Evolutionary conservation across 2,329 filamentous ascomycete species (phyloP).

Genomic region (Lachnellula subtilissima): DNA sequence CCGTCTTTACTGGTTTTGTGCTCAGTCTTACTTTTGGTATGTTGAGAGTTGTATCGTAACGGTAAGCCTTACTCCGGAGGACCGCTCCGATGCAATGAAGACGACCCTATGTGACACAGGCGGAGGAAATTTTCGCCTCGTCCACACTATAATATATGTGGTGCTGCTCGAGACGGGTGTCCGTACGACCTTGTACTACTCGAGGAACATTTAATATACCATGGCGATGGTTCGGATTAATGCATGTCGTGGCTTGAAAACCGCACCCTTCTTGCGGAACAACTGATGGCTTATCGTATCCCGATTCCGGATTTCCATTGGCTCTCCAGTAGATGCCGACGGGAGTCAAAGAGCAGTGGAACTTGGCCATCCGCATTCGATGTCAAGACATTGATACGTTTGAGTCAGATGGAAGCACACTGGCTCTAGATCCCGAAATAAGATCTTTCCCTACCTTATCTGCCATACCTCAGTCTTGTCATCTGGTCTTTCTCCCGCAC

Average conservation of each 20-base stretch:
- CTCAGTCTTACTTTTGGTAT: conserved; percentile 75
- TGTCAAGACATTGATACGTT: background rate
- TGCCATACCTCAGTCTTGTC: background rate
- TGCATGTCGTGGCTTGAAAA: background rate
- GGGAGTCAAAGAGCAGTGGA: background rate
- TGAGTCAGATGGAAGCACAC: background rate
- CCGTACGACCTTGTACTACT: background rate
- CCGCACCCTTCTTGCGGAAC: background rate
- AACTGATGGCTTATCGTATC: background rate
- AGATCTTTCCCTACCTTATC: background rate
- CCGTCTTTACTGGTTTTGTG: conserved; percentile 78
- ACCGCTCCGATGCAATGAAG: background rate
- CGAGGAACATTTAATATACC: background rate
- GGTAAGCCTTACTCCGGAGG: background rate
- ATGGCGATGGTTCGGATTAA: background rate
- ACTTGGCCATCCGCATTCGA: background rate
- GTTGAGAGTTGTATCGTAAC: conserved; percentile 39
- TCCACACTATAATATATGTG: background rate
- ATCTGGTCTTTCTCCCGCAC: background rate
- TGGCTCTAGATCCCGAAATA: background rate
- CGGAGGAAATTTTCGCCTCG: background rate
- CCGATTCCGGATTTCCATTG: background rate
- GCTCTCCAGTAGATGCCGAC: background rate
- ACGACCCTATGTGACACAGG: background rate
- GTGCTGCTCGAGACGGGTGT: background rate